phyloP scores from a whole-genome alignment of 2,329 filamentous ascomycete genomes.

The Diaporthe vexans region DNA sequence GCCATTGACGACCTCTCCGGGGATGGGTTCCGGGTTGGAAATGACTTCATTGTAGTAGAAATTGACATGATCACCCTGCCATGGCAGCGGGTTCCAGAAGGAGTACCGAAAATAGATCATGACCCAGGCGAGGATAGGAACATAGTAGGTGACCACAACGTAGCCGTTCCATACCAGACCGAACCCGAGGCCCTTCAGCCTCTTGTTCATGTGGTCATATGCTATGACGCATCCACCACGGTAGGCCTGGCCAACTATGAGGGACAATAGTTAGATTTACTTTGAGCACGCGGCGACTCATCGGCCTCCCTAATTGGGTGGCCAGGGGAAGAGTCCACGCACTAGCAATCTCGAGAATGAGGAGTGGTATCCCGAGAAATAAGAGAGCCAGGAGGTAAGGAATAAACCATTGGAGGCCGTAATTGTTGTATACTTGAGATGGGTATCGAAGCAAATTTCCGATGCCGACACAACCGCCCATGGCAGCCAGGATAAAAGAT shows the following conservation, averaged over 20 bases:
- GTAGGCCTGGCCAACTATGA: constrained; percentile 1
- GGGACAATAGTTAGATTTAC: neutral
- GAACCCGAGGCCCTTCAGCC: constrained; percentile 10
- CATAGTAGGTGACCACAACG: neutral
- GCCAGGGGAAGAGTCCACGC: too few relatives aligned
- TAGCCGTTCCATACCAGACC: constrained; percentile 17
- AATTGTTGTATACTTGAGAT: constrained; percentile 17
- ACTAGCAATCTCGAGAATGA: constrained; percentile 11
- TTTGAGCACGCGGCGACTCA: neutral
- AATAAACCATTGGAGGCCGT: constrained; percentile 8
- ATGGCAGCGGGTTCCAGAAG: neutral
- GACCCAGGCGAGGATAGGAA: constrained; percentile 12
- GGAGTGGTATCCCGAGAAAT: constrained; percentile 1
- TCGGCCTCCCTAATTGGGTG: too few relatives aligned
- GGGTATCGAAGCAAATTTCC: constrained; percentile 11
- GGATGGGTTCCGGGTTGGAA: neutral
- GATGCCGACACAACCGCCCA: constrained; percentile 17
- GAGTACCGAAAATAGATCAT: constrained; percentile 1
- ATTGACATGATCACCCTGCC: constrained; percentile 10
- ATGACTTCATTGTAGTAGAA: constrained; percentile 19
- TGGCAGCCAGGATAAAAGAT: constrained; percentile 5
- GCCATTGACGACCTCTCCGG: neutral
- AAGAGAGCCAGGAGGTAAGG: neutral
- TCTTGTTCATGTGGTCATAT: constrained; percentile 11
- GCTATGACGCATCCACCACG: neutral